Base-by-base conservation (phyloP, 495 filamentous ascomycete genomes). In the Bryoglossum gracile region DNA sequence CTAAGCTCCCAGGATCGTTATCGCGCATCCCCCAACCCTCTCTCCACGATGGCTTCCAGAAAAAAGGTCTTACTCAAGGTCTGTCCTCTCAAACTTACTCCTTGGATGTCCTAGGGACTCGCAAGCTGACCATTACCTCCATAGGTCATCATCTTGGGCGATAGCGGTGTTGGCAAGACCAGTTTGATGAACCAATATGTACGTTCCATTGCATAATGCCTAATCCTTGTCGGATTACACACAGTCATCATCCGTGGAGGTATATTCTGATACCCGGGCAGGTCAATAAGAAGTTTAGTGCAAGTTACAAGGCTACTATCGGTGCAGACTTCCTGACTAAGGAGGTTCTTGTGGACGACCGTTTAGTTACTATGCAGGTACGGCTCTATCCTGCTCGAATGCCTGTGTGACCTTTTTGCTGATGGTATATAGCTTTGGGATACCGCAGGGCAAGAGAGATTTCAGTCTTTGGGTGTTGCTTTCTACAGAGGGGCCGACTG, bases 161-260 rank as follows among this genome's bases (percentile, higher is more conserved):
- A 97, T 65, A 95, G 89, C 67, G 92, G 92, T 63, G 92, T 99
- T 37, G 92, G 92, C 54, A 99, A 99, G 76, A 99, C 94, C 43
- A 95, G 88, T 68, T 81, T 99, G 77, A 97, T 99, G 92, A 99
- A 97, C 72, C 92, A 99, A 97, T 99, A 97, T 83, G 92, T 97
- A 80, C 61, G 86, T 74, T 51, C n/a, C 34, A 49, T 38, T 51
- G 34, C 53, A 46, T n/a, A n/a, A n/a, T n/a, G n/a, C n/a, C n/a
- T n/a, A n/a, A n/a, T n/a, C n/a, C n/a, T n/a, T n/a, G n/a, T n/a
- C n/a, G n/a, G n/a, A n/a, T n/a, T n/a, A n/a, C n/a, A n/a, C n/a
- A n/a, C n/a, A n/a, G n/a, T n/a, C n/a, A n/a, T n/a, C n/a, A n/a
- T n/a, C n/a, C n/a, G n/a, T 16, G 13, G 26, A 26, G 1, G 36